Evolutionary conservation across 352 stramenopile genomes (phyloP).

Genomic region (Thraustochytrium striatum): DNA sequence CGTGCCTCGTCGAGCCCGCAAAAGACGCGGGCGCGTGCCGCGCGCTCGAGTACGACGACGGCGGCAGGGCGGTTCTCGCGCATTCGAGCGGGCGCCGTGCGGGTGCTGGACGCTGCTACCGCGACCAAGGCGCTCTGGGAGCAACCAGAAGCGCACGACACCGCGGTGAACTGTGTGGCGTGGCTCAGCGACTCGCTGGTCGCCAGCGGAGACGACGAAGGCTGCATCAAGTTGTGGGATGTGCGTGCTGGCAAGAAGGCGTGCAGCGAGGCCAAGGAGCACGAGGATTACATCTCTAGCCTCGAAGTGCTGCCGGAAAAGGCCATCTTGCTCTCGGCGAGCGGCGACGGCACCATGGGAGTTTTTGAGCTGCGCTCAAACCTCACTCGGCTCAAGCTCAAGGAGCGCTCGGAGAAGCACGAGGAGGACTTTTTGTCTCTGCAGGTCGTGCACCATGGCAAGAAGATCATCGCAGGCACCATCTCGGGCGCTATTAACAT

Average conservation of each 20-base stretch:
- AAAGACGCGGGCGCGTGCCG: background rate
- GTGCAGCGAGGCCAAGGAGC: background rate
- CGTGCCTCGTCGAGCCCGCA: background rate
- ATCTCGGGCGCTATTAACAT: slow-evolving; percentile 36
- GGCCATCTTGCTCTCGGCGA: background rate
- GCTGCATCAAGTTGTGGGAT: slow-evolving; percentile 26
- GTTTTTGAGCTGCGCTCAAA: slow-evolving; percentile 8
- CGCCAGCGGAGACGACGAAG: slow-evolving; percentile 26
- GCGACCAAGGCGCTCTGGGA: background rate
- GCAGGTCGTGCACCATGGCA: slow-evolving; percentile 22
- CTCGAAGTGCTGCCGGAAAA: background rate
- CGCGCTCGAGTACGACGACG: background rate
- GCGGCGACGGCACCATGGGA: slow-evolving; percentile 44
- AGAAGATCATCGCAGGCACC: slow-evolving; percentile 39
- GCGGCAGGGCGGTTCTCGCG: background rate
- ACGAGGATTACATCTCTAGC: slow-evolving; percentile 30
- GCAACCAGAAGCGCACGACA: background rate
- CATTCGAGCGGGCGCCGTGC: background rate
- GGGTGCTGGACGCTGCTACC: background rate
- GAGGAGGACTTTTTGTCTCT: slow-evolving; percentile 48
- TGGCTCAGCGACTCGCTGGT: slow-evolving; percentile 12
- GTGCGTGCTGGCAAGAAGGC: background rate
- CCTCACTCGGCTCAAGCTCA: slow-evolving; percentile 6
- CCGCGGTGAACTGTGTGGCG: background rate
- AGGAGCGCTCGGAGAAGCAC: slow-evolving; percentile 31